Conservation (phyloP, 2,329 filamentous ascomycete species). For the Penicillium sp. region DNA sequence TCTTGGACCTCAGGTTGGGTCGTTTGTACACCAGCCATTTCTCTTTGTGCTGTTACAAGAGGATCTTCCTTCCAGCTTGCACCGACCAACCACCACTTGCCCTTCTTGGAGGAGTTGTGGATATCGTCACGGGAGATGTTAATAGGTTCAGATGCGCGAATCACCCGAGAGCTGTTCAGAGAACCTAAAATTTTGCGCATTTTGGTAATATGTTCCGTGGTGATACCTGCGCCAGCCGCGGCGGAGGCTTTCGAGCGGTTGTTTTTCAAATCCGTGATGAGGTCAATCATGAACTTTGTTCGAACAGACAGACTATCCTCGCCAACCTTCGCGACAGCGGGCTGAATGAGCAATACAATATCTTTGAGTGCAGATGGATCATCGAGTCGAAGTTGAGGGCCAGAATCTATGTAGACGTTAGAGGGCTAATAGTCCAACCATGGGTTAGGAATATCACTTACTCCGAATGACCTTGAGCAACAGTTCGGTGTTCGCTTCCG, state of each 20-base stretch:
- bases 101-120: constrained; percentile 75
- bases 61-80: constrained; percentile 71
- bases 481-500: constrained; percentile 84
- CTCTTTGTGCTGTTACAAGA: constrained; percentile 36
- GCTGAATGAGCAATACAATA: constrained; percentile 76
- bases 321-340: constrained; percentile 65
- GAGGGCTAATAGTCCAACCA: constrained; percentile 2
- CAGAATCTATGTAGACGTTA: constrained; percentile 53
- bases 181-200: constrained; percentile 87
- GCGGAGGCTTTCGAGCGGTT: constrained; percentile 77
- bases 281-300: constrained; percentile 97
- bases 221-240: constrained; percentile 66
- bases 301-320: constrained; percentile 74
- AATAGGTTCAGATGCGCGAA: constrained; percentile 76
- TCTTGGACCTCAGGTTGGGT: constrained; percentile 12
- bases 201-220: constrained; percentile 76
- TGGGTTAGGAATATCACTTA: constrained; percentile 25
- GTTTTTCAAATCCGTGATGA: constrained; percentile 90
- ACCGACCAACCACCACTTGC: constrained; percentile 98
- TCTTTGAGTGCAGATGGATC: constrained; percentile 86
- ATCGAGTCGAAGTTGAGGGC: constrained; percentile 79
- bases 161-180: constrained; percentile 61
- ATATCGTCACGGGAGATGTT: constrained; percentile 80
- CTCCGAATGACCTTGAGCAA: constrained; percentile 78
- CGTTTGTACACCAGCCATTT: constrained; percentile 24